These are phyloP conservation scores for Cercophora sp. DNA, from an alignment of 495 filamentous ascomycete species.

Conservation along the genomic window DNA sequence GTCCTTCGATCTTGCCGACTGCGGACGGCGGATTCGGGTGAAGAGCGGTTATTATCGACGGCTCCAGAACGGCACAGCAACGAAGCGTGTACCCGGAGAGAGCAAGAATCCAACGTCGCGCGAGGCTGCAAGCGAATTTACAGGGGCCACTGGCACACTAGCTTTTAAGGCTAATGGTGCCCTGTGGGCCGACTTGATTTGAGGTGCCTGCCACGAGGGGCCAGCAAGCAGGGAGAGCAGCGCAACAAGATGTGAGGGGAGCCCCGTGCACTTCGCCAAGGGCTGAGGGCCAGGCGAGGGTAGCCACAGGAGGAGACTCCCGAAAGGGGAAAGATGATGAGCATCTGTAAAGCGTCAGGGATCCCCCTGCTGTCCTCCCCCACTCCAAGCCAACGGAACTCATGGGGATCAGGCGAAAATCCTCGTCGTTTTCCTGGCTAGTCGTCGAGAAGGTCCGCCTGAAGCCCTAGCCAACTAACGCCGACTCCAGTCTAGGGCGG, in stretches of 20 bases:
- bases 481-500: no score
- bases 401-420: constrained; percentile 13
- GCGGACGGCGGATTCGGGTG: background rate
- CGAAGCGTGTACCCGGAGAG: background rate
- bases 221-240: background rate
- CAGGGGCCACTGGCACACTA: constrained; percentile 8
- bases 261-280: constrained; percentile 7
- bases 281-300: background rate
- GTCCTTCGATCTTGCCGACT: no score
- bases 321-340: constrained; percentile 23
- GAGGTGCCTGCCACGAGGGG: constrained; percentile 9
- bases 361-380: constrained; percentile 18
- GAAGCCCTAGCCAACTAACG: background rate
- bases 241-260: background rate
- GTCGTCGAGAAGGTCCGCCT: background rate
- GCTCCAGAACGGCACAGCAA: constrained; percentile 2
- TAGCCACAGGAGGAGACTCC: constrained; percentile 6
- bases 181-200: constrained; percentile 12
- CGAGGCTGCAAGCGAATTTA: constrained; percentile 1
- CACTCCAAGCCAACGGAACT: constrained; percentile 24
- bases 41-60: constrained; percentile 13
- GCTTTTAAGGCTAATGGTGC: constrained; percentile 15
- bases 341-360: constrained; percentile 20
- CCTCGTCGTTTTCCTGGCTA: background rate
- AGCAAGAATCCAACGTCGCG: constrained; percentile 3